These are phyloP conservation scores for Funneliformis mosseae DNA, from an alignment of 192 early-diverging fungal genomes.

Conservation along the genomic window DNA sequence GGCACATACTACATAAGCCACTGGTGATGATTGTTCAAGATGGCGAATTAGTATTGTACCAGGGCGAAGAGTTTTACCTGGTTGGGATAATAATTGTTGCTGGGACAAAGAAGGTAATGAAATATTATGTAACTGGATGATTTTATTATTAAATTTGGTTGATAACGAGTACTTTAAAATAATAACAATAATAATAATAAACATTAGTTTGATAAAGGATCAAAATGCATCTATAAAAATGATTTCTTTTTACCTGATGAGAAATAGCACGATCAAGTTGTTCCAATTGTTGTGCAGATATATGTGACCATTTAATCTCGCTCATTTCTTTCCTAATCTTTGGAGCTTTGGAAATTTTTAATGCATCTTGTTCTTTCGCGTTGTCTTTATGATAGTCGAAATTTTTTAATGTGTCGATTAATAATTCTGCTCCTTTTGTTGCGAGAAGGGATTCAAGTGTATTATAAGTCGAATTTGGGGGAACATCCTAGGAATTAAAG, in stretches of 20 bases:
- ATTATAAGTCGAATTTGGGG: slow-evolving; percentile 39
- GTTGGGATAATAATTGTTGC: slow-evolving; percentile 23
- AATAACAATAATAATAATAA: slow-evolving; percentile 13
- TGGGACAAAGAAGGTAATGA: slow-evolving; percentile 34
- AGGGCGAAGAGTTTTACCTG: background rate
- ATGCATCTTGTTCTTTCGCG: slow-evolving; percentile 65
- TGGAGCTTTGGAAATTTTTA: slow-evolving; percentile 65
- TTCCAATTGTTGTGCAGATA: slow-evolving; percentile 64
- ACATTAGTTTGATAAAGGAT: slow-evolving; percentile 16
- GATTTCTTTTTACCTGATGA: slow-evolving; percentile 56
- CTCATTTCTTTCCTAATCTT: slow-evolving; percentile 65
- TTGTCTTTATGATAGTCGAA: slow-evolving; percentile 59
- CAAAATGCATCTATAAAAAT: background rate
- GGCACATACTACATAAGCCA: slow-evolving; percentile 17
- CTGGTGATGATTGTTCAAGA: slow-evolving; percentile 5
- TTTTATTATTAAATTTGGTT: slow-evolving; percentile 47
- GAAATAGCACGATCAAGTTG: slow-evolving; percentile 74
- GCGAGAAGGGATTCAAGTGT: slow-evolving; percentile 50
- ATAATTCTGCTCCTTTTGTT: slow-evolving; percentile 57
- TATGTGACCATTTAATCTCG: slow-evolving; percentile 59
- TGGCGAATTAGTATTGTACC: slow-evolving; percentile 39
- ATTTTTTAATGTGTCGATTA: slow-evolving; percentile 64
- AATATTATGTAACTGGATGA: slow-evolving; percentile 49
- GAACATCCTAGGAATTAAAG: slow-evolving; percentile 45
- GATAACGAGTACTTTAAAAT: slow-evolving; percentile 57